Evolutionary conservation across 1,284 basidiomycete genomes (phyloP).

Genomic region (Ceratobasidium theobromae): DNA sequence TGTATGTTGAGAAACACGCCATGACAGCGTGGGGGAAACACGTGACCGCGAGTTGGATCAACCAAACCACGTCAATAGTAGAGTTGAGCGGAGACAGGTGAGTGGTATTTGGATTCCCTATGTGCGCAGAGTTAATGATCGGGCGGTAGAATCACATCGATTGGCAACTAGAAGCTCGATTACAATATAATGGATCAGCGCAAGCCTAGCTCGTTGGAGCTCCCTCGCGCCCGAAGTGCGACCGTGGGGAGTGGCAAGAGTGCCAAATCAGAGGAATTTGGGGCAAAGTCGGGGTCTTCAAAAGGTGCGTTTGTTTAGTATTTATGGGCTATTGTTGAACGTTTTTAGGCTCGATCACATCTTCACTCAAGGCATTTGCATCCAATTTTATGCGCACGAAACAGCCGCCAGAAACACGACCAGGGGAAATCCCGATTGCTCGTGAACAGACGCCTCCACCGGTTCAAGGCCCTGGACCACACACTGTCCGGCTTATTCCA

Average conservation of each 20-base stretch:
- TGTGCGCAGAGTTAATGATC: no score
- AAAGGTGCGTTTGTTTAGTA: constrained; percentile 54
- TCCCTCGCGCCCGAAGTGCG: neutral
- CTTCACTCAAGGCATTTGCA: constrained; percentile 43
- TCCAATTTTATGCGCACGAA: constrained; percentile 49
- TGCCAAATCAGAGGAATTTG: constrained; percentile 41
- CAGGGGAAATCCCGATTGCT: neutral
- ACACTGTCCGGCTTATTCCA: constrained; percentile 13
- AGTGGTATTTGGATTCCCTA: no score
- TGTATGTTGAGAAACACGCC: no score
- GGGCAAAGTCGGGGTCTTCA: constrained; percentile 66
- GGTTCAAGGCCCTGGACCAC: constrained; percentile 9
- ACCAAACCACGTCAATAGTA: no score
- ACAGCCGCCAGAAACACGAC: neutral
- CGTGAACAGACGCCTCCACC: constrained; percentile 4
- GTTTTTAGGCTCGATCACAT: constrained; percentile 26
- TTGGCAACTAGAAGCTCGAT: no score
- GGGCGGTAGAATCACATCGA: no score
- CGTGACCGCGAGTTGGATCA: no score
- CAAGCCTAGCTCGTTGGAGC: neutral
- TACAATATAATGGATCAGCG: neutral
- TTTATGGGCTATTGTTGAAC: constrained; percentile 33
- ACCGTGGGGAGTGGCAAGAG: neutral
- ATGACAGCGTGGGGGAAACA: no score
- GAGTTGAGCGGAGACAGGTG: no score